Percentiles rank a stretch among this genome's conserved stretches.
Conservation (phyloP, 441 rosid species). For the Dalechampia spathulata region DNA sequence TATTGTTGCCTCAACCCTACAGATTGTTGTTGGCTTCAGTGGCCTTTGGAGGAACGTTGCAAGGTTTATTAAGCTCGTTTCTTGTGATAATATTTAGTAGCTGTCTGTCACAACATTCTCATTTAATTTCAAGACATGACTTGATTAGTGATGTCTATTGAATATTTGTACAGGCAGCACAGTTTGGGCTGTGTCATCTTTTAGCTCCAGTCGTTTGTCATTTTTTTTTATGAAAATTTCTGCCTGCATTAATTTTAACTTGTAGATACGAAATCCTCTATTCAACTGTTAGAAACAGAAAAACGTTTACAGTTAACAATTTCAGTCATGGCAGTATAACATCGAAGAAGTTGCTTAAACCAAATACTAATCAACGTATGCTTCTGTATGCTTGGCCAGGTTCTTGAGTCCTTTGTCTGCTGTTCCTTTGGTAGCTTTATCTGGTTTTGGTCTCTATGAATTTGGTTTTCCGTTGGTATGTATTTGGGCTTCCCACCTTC, state of each 20-base stretch:
- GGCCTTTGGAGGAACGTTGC: conserved; percentile 94
- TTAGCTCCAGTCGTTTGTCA: background rate
- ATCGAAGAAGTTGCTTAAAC: background rate
- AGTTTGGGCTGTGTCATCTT: conserved; percentile 1
- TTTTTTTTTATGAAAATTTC: background rate
- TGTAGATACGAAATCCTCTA: too few relatives aligned
- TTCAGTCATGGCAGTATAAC: background rate
- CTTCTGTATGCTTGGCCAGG: conserved; percentile 41
- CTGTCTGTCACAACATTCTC: background rate
- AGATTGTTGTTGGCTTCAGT: conserved; percentile 91
- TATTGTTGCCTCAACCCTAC: conserved; percentile 90
- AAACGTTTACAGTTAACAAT: background rate
- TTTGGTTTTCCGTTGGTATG: conserved; percentile 88
- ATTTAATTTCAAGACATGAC: background rate
- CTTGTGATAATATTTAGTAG: background rate
- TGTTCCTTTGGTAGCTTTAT: conserved; percentile 77
- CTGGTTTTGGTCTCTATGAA: conserved; percentile 88
- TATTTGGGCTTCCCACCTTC: background rate
- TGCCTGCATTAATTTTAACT: too few relatives aligned
- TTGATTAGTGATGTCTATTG: background rate
- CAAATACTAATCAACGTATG: background rate
- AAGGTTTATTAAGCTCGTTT: conserved; percentile 34
- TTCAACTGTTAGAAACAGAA: background rate
- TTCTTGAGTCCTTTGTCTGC: conserved; percentile 81
- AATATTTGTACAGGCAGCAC: background rate